These are phyloP conservation scores for Kalmanozyma brasiliensis DNA, from an alignment of 1,284 basidiomycete genomes.

Conservation along the genomic window DNA sequence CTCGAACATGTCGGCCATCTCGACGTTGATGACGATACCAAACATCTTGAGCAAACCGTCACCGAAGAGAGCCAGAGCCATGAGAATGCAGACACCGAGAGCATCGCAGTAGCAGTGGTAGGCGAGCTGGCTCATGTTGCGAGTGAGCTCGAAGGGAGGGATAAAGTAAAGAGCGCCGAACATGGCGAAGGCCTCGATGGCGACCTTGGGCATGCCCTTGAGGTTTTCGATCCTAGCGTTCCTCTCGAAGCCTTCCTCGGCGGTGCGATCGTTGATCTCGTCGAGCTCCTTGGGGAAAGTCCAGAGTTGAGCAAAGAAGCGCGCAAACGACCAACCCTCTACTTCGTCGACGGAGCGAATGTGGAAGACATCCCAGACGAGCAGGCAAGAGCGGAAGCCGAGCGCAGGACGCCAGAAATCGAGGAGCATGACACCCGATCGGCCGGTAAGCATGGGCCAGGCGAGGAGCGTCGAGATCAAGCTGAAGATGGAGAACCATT, in stretches of 20 bases:
- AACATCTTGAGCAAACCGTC: constrained; percentile 59
- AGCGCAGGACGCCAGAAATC: constrained; percentile 65
- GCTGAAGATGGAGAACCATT: constrained; percentile 46
- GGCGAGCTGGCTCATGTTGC: constrained; percentile 55
- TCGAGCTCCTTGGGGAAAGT: constrained; percentile 63
- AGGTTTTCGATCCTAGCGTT: constrained; percentile 56
- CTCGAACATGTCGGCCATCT: constrained; percentile 67
- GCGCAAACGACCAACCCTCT: constrained; percentile 48
- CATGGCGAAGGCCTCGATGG: constrained; percentile 49
- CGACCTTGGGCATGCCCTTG: constrained; percentile 55
- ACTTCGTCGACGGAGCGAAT: constrained; percentile 62
- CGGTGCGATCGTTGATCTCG: constrained; percentile 55
- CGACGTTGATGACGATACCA: constrained; percentile 60
- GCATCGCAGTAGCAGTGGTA: constrained; percentile 60
- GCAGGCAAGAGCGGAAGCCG: constrained; percentile 62
- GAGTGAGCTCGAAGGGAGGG: constrained; percentile 56
- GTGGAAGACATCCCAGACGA: constrained; percentile 65
- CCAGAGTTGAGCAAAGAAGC: constrained; percentile 65
- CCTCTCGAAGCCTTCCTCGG: constrained; percentile 47
- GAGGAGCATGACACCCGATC: constrained; percentile 58
- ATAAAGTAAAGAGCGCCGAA: constrained; percentile 58
- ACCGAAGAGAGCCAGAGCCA: constrained; percentile 60
- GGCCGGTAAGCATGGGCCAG: constrained; percentile 58
- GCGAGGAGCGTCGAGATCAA: constrained; percentile 51
- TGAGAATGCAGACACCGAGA: constrained; percentile 57